Percentiles rank a stretch among this genome's conserved stretches.
Evolutionary conservation across 768 basidiomycete genomes (phyloP).

Genomic region (Candolleomyces aberdarensis): DNA sequence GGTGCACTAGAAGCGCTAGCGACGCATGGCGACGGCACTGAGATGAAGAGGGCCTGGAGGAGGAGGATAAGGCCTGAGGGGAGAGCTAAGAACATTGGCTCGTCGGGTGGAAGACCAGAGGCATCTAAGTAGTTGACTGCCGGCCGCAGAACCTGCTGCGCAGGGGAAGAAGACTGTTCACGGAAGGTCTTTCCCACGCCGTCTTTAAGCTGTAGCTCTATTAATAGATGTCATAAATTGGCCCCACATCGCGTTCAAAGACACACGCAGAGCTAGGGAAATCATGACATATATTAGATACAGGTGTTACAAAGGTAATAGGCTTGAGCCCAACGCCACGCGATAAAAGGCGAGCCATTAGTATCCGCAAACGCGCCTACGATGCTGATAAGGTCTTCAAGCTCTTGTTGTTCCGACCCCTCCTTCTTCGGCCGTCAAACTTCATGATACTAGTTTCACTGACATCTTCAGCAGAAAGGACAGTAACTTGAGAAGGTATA

Average conservation of each 20-base stretch:
- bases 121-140: not conserved
- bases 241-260: not conserved
- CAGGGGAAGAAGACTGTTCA: not conserved
- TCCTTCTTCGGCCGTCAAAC: too few species aligned
- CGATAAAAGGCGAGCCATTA: too few species aligned
- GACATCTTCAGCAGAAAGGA: not conserved
- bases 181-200: not conserved
- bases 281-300: not conserved
- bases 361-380: too few species aligned
- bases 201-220: not conserved
- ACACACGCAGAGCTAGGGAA: not conserved
- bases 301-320: too few species aligned
- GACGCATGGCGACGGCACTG: not conserved
- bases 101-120: not conserved
- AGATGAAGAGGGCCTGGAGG: not conserved
- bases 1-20: not conserved
- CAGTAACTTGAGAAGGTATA: not conserved
- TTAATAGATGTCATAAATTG: not conserved
- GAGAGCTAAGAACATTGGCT: not conserved
- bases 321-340: too few species aligned
- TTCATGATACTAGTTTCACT: not conserved
- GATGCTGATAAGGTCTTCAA: too few species aligned
- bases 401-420: too few species aligned
- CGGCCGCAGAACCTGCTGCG: not conserved
- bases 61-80: not conserved